phyloP scores from a whole-genome alignment of 2,329 filamentous ascomycete genomes.

The Aspergillus calidoustus region DNA sequence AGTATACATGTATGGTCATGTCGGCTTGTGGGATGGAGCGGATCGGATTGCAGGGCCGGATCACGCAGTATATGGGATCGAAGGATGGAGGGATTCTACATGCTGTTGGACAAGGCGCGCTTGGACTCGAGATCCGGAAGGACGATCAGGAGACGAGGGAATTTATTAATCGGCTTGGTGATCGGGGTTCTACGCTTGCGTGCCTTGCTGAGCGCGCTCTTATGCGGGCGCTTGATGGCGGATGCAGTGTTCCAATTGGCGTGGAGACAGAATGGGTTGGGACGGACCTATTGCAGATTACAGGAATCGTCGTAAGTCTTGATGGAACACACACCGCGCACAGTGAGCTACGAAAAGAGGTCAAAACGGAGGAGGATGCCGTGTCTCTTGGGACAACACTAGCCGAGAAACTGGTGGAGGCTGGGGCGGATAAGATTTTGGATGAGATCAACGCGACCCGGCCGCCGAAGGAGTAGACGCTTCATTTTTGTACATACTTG shows the following conservation, averaged over 20 bases:
- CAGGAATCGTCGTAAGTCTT: conserved; percentile 18
- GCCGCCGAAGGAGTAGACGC: conserved; percentile 9
- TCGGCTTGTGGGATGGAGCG: conserved; percentile 82
- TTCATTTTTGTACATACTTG: not conserved
- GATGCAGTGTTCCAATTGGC: conserved; percentile 17
- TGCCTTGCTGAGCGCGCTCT: conserved; percentile 17
- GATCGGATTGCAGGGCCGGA: conserved; percentile 70
- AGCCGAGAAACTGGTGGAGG: conserved; percentile 5
- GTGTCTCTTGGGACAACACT: not conserved
- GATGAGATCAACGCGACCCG: conserved; percentile 6
- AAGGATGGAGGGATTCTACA: conserved; percentile 66
- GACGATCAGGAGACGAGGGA: conserved; percentile 6
- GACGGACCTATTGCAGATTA: conserved; percentile 1
- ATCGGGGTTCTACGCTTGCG: conserved; percentile 14
- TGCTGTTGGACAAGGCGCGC: conserved; percentile 86
- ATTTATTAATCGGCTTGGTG: conserved; percentile 8
- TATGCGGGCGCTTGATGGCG: conserved; percentile 16
- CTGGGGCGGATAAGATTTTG: conserved; percentile 32
- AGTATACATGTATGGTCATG: conserved; percentile 77
- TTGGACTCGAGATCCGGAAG: conserved; percentile 60
- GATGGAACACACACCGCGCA: conserved; percentile 9
- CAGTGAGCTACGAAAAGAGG: not conserved
- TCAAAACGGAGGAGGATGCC: not conserved
- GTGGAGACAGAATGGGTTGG: conserved; percentile 19
- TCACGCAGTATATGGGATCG: conserved; percentile 73